Conservation (phyloP, 805 yeast genomes). For the Limtongia smithiae region DNA sequence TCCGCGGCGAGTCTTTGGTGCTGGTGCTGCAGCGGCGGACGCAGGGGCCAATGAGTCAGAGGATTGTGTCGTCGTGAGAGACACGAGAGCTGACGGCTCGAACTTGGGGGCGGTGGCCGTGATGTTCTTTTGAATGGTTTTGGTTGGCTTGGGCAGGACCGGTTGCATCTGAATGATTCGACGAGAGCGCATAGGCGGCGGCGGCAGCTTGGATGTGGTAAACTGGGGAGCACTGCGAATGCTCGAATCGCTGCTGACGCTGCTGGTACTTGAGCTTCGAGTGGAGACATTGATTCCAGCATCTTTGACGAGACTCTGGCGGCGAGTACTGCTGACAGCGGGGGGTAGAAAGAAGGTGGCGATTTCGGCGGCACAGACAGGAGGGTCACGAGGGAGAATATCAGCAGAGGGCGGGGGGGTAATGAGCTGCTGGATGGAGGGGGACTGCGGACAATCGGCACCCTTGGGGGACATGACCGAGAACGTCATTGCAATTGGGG, state of each 20-base stretch:
- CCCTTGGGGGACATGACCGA: not conserved
- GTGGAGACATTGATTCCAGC: too few relatives aligned
- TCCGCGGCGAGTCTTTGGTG: slow-evolving; percentile 10
- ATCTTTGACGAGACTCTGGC: not conserved
- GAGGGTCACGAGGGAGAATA: slow-evolving; percentile 24
- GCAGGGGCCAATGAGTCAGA: not conserved
- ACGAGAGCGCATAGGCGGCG: slow-evolving; percentile 29
- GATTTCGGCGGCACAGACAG: slow-evolving; percentile 7
- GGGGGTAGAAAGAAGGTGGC: slow-evolving; percentile 22
- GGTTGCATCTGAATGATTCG: slow-evolving; percentile 28
- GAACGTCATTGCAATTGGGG: too few relatives aligned
- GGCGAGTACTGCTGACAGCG: slow-evolving; percentile 2
- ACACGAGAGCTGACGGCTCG: not conserved
- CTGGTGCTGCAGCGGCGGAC: not conserved
- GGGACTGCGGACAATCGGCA: too few relatives aligned
- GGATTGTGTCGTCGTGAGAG: not conserved
- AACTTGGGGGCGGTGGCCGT: not conserved
- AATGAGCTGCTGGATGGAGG: slow-evolving; percentile 3
- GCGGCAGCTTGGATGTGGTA: slow-evolving; percentile 19
- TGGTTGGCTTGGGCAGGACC: slow-evolving; percentile 22
- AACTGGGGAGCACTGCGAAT: too few relatives aligned
- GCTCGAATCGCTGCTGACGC: not conserved
- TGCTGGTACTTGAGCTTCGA: not conserved
- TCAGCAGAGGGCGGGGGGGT: slow-evolving; percentile 29
- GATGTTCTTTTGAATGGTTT: slow-evolving; percentile 1